Percentiles rank a stretch among this genome's conserved stretches.
phyloP scores from a whole-genome alignment of 148 eudicot species.

The Arctostaphylos glauca region DNA sequence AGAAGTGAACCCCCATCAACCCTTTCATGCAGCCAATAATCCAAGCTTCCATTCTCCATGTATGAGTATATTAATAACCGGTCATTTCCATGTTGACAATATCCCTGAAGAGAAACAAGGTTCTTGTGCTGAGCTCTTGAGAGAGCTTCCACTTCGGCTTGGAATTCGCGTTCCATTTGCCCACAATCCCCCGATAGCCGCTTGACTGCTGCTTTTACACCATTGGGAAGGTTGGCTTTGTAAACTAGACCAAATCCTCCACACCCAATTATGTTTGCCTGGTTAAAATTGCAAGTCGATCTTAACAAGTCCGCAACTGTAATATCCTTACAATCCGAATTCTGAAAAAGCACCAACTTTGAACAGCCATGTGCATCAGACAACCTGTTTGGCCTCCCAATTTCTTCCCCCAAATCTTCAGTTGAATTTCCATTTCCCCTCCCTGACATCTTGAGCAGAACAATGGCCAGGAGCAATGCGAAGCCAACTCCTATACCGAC shows the following conservation, averaged over 20 bases:
- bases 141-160: constrained; percentile 91
- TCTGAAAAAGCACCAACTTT: constrained; percentile 69
- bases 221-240: constrained; percentile 71
- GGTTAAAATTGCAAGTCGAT: constrained; percentile 84
- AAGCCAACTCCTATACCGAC: constrained; percentile 60
- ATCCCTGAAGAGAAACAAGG: constrained; percentile 91
- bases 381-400: constrained; percentile 32
- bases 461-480: constrained; percentile 51
- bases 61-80: constrained; percentile 73
- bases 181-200: constrained; percentile 94
- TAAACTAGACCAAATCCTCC: constrained; percentile 94
- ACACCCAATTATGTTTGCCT: constrained; percentile 81
- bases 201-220: constrained; percentile 78
- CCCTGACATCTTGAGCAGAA: constrained; percentile 49
- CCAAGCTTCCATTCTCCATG: constrained; percentile 94
- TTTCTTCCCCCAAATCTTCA: constrained; percentile 51
- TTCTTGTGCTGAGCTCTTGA: constrained; percentile 86
- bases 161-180: constrained; percentile 93
- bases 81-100: constrained; percentile 70
- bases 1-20: constrained; percentile 66
- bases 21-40: constrained; percentile 88
- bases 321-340: constrained; percentile 63
- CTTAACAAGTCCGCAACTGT: constrained; percentile 62
- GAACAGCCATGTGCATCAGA: constrained; percentile 51
- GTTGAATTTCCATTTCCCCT: constrained; percentile 29